A percentile compares a stretch with the other conserved stretches of the same genome.
Conservation (phyloP, 345 rosid species). For the Gossypium turneri region DNA sequence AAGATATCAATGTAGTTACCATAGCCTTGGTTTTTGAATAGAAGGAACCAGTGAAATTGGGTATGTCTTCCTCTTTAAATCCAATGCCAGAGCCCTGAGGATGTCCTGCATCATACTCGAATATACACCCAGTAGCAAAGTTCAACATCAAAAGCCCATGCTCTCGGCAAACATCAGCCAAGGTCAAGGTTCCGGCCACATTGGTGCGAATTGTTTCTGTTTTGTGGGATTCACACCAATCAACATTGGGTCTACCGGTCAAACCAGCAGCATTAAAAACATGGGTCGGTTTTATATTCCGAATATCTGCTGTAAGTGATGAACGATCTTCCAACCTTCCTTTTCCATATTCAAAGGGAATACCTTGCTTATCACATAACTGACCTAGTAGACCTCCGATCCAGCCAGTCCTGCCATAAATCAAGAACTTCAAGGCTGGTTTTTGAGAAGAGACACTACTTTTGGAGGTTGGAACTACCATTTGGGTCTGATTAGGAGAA, state of each 20-base stretch:
- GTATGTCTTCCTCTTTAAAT: slow-evolving; percentile 66
- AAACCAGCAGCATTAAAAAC: slow-evolving; percentile 92
- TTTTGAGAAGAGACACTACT: slow-evolving; percentile 37
- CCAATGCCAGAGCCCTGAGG: slow-evolving; percentile 86
- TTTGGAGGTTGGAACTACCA: slow-evolving; percentile 63
- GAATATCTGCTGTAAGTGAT: slow-evolving; percentile 63
- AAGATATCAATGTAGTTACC: slow-evolving; percentile 31
- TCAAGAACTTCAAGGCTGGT: slow-evolving; percentile 62
- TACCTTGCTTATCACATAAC: slow-evolving; percentile 73
- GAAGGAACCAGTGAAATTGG: slow-evolving; percentile 74
- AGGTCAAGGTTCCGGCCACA: slow-evolving; percentile 76
- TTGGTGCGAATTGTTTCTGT: slow-evolving; percentile 78
- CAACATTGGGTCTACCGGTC: slow-evolving; percentile 92
- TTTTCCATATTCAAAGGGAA: slow-evolving; percentile 68
- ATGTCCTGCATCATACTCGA: slow-evolving; percentile 74
- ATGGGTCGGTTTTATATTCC: slow-evolving; percentile 69
- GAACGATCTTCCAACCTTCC: slow-evolving; percentile 79
- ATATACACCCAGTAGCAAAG: slow-evolving; percentile 89
- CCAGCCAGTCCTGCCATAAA: slow-evolving; percentile 91
- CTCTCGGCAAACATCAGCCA: slow-evolving; percentile 86
- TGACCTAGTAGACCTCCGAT: slow-evolving; percentile 82
- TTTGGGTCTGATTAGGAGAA: slow-evolving; percentile 45
- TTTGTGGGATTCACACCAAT: slow-evolving; percentile 95
- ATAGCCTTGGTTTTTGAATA: slow-evolving; percentile 88
- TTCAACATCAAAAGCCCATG: slow-evolving; percentile 66